phyloP scores from a whole-genome alignment of 192 early-diverging fungal genomes.

The Glomus cerebriforme region DNA sequence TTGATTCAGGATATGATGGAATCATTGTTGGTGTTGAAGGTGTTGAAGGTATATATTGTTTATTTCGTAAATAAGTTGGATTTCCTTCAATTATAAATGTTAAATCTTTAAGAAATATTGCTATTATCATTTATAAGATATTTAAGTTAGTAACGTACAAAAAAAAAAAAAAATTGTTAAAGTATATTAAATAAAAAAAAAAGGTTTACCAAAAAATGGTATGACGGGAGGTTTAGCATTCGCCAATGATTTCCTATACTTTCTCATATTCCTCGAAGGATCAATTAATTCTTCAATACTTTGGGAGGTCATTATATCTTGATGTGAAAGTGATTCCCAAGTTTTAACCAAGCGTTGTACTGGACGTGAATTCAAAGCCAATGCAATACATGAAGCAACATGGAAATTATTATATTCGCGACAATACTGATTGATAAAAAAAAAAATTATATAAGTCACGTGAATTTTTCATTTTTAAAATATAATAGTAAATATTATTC shows the following conservation, averaged over 20 bases:
- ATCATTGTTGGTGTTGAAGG: neutral
- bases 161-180: no score
- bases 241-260: constrained; percentile 58
- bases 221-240: constrained; percentile 49
- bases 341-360: constrained; percentile 59
- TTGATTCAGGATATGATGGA: neutral
- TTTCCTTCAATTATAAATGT: constrained; percentile 78
- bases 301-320: constrained; percentile 46
- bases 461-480: no score
- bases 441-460: no score
- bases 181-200: neutral
- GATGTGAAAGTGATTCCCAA: constrained; percentile 56
- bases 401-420: constrained; percentile 66
- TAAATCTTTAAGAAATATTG: constrained; percentile 71
- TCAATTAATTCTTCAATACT: constrained; percentile 63
- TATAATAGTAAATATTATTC: neutral
- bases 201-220: constrained; percentile 59
- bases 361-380: constrained; percentile 56
- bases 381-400: constrained; percentile 63
- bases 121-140: constrained; percentile 16
- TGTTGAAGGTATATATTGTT: neutral
- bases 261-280: constrained; percentile 63
- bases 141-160: no score
- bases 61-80: constrained; percentile 35
- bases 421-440: constrained; percentile 41